phyloP scores from a whole-genome alignment of 83 land plant genomes.

The Picea abies region DNA sequence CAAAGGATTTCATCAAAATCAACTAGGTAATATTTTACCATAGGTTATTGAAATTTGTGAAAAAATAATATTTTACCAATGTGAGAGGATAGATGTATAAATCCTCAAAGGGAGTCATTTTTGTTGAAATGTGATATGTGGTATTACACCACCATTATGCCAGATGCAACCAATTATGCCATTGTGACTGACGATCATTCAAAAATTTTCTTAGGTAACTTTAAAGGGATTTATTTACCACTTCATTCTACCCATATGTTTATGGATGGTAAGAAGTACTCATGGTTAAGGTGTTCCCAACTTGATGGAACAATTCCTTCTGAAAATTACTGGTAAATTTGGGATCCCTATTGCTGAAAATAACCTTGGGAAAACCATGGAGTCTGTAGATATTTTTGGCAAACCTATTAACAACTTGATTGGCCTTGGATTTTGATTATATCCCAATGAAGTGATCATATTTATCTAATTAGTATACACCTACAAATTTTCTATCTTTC shows the following conservation, averaged over 20 bases:
- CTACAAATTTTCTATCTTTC: no score
- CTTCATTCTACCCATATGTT: not conserved
- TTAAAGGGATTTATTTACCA: not conserved
- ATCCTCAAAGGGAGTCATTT: not conserved
- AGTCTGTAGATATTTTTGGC: no score
- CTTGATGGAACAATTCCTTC: not conserved
- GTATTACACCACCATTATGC: not conserved
- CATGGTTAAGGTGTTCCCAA: not conserved
- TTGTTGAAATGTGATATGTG: not conserved
- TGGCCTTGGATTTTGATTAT: no score
- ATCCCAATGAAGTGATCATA: no score
- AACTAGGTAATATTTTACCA: no score
- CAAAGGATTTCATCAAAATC: no score
- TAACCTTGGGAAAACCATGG: no score
- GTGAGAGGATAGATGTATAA: not conserved
- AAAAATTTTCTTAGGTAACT: not conserved
- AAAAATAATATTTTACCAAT: not conserved
- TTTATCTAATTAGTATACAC: no score
- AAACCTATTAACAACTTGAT: no score
- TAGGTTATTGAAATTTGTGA: not conserved
- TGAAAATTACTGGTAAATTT: not conserved
- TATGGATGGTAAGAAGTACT: not conserved
- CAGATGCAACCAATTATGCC: not conserved
- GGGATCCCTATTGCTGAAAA: not conserved
- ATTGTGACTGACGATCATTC: not conserved